A percentile compares a stretch with the other conserved stretches of the same genome.
These are phyloP conservation scores for Fusarium compactum DNA, from an alignment of 2,329 filamentous ascomycete species.

Conservation along the genomic window DNA sequence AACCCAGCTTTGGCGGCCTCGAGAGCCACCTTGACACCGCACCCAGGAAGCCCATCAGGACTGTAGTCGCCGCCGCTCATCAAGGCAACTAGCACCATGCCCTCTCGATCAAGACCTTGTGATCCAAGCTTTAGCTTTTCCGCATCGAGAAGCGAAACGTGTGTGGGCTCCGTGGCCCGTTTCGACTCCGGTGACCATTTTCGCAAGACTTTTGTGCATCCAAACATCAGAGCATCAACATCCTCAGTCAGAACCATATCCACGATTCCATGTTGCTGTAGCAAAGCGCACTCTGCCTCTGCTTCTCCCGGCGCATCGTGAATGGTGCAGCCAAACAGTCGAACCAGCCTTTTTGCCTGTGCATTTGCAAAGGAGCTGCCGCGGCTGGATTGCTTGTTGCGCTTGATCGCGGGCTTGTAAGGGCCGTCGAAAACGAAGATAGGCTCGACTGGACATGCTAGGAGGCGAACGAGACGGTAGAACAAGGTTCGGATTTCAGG, in stretches of 20 bases:
- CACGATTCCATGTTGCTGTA: slow-evolving; percentile 85
- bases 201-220: slow-evolving; percentile 80
- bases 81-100: slow-evolving; percentile 93
- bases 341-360: slow-evolving; percentile 85
- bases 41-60: slow-evolving; percentile 86
- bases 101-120: slow-evolving; percentile 80
- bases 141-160: slow-evolving; percentile 84
- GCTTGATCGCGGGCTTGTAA: slow-evolving; percentile 87
- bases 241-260: slow-evolving; percentile 97
- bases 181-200: slow-evolving; percentile 84
- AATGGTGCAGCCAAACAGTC: slow-evolving; percentile 83
- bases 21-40: slow-evolving; percentile 88
- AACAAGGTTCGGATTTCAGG: slow-evolving; percentile 93
- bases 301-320: slow-evolving; percentile 95
- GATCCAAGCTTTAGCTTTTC: slow-evolving; percentile 61
- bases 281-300: slow-evolving; percentile 91
- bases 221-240: slow-evolving; percentile 98
- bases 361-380: slow-evolving; percentile 76
- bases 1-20: slow-evolving; percentile 92
- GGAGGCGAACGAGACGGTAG: slow-evolving; percentile 84
- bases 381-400: slow-evolving; percentile 79
- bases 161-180: slow-evolving; percentile 78
- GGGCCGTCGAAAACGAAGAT: slow-evolving; percentile 93
- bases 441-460: slow-evolving; percentile 82
- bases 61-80: slow-evolving; percentile 97